Percentiles rank a stretch among this genome's conserved stretches.
Evolutionary conservation across 2,329 filamentous ascomycete genomes (phyloP).

Genomic region (Aspergillus sp.): DNA sequence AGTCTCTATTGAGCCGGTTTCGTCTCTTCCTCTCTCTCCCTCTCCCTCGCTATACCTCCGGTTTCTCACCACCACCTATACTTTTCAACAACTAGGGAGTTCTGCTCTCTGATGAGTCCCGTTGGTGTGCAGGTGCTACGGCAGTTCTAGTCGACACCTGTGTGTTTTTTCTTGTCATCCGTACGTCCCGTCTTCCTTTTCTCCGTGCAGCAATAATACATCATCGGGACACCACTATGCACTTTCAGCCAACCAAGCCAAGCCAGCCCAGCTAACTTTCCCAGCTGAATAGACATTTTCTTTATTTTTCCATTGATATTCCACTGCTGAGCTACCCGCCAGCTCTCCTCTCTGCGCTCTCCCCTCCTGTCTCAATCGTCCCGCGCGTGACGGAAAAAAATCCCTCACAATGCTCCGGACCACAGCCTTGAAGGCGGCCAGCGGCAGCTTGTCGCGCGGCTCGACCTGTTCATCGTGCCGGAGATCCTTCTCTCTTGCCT

Average conservation of each 20-base stretch:
- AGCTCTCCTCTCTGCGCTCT: conserved; percentile 1
- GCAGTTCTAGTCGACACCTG: conserved; percentile 37
- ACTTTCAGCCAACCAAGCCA: background rate
- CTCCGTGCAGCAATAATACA: background rate
- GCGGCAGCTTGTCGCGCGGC: conserved; percentile 32
- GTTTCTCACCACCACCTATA: background rate
- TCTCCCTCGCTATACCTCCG: background rate
- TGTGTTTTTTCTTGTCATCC: conserved; percentile 12
- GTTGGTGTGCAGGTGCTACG: conserved; percentile 33
- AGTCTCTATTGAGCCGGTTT: background rate
- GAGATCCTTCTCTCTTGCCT: conserved; percentile 28
- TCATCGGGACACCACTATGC: background rate
- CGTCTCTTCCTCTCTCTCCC: conserved; percentile 4
- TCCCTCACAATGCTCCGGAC: conserved; percentile 33
- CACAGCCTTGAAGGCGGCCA: conserved; percentile 34
- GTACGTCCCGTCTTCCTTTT: background rate
- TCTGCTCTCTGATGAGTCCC: conserved; percentile 35
- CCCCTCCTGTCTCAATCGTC: conserved; percentile 4
- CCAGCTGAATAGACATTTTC: background rate
- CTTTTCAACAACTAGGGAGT: conserved; percentile 19
- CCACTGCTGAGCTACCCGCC: background rate
- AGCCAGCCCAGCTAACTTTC: background rate
- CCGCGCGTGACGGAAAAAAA: conserved; percentile 17
- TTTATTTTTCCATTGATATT: background rate
- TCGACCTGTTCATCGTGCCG: conserved; percentile 25